Percentiles rank a stretch among this genome's conserved stretches.
Conservation (phyloP, 2,329 filamentous ascomycete species). For the Laburnicola sp. region DNA sequence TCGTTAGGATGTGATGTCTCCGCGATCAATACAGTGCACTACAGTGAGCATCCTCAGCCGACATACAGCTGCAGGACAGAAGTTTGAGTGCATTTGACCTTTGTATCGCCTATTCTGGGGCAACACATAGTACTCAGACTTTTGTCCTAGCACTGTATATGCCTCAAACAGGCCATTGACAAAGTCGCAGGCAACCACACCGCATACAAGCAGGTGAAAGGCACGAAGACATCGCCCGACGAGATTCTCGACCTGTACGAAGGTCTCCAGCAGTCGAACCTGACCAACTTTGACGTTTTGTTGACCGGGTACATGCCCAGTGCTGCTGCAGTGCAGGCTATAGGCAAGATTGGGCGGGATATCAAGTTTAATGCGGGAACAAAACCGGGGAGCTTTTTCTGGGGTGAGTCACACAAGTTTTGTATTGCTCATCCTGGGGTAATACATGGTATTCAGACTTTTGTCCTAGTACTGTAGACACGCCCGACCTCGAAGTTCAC, state of each 20-base stretch:
- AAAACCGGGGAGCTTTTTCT: constrained; percentile 81
- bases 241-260: constrained; percentile 85
- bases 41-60: constrained; percentile 65
- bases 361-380: constrained; percentile 67
- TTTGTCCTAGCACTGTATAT: too few species aligned
- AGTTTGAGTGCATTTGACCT: too few species aligned
- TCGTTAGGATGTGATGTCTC: constrained; percentile 91
- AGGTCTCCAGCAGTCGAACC: constrained; percentile 78
- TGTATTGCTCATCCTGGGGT: too few species aligned
- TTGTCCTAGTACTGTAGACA: too few species aligned
- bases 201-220: constrained; percentile 85
- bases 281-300: constrained; percentile 91
- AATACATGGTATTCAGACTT: too few species aligned
- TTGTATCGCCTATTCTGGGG: too few species aligned
- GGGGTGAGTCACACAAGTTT: constrained; percentile 56
- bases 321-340: constrained; percentile 78
- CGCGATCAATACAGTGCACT: constrained; percentile 94
- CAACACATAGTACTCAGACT: too few species aligned
- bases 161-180: constrained; percentile 6
- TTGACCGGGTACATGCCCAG: constrained; percentile 93
- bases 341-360: constrained; percentile 82
- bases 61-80: too few species aligned
- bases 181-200: constrained; percentile 79
- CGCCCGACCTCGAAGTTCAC: too few species aligned
- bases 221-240: constrained; percentile 75